Conservation (phyloP, 768 basidiomycete species). For the Kondoa subrosea region DNA sequence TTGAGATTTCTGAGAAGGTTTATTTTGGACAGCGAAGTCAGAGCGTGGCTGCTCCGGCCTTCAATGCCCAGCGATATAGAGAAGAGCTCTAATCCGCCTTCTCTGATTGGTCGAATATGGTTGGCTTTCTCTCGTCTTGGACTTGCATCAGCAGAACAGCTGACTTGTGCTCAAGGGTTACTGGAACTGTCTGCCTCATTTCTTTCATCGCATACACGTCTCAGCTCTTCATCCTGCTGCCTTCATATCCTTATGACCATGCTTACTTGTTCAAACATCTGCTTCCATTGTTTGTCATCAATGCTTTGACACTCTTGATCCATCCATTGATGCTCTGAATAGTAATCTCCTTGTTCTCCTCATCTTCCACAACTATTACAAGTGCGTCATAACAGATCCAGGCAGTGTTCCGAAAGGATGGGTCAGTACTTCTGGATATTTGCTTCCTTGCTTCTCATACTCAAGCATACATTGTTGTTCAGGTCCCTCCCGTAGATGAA, state of each 20-base stretch:
- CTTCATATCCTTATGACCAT: constrained; percentile 28
- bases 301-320: not conserved
- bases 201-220: constrained; percentile 71
- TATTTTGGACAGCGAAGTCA: not conserved
- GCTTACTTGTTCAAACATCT: constrained; percentile 51
- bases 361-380: constrained; percentile 73
- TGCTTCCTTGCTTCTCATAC: not conserved
- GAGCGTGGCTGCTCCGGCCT: too few relatives aligned
- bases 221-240: constrained; percentile 74
- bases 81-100: not conserved
- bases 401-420: constrained; percentile 51
- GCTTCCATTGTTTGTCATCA: constrained; percentile 18
- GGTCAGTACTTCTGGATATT: not conserved
- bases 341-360: constrained; percentile 54
- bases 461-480: constrained; percentile 16
- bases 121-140: not conserved
- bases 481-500: not conserved
- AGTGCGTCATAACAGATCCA: constrained; percentile 67
- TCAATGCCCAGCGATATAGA: constrained; percentile 5
- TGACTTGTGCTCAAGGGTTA: constrained; percentile 34
- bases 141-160: too few relatives aligned
- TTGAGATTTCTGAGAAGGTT: too few relatives aligned
- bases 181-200: constrained; percentile 31
- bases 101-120: not conserved
- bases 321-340: not conserved